A percentile compares a stretch with the other conserved stretches of the same genome.
These are phyloP conservation scores for Pythium rhizo-oryzae DNA, from an alignment of 352 stramenopile genomes.

Conservation along the genomic window DNA sequence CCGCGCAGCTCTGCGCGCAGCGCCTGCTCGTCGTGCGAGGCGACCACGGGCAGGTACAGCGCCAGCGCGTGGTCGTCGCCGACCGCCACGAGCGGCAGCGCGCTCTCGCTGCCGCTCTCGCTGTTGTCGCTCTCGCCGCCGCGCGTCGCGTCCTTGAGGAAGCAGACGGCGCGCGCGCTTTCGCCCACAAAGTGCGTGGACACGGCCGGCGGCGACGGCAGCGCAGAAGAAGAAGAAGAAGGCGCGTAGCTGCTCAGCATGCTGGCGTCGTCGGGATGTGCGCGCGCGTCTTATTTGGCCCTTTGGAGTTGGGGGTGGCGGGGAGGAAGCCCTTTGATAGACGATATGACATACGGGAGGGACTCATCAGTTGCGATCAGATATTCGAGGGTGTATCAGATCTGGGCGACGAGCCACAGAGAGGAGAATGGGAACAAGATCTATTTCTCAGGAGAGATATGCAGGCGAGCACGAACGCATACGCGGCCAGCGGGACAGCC, in stretches of 20 bases:
- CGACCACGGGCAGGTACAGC: slow-evolving; percentile 53
- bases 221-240: background rate
- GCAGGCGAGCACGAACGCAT: slow-evolving; percentile 4
- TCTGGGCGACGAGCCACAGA: background rate
- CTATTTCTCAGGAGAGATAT: slow-evolving; percentile 7
- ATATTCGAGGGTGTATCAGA: slow-evolving; percentile 4
- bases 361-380: background rate
- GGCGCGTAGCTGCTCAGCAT: slow-evolving; percentile 36
- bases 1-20: slow-evolving; percentile 38
- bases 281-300: background rate
- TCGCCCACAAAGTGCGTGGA: slow-evolving; percentile 73
- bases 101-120: slow-evolving; percentile 18
- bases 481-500: background rate
- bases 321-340: slow-evolving; percentile 9
- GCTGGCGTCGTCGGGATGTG: slow-evolving; percentile 16
- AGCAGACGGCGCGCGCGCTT: slow-evolving; percentile 61
- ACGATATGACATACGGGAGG: slow-evolving; percentile 3
- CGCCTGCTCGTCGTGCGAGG: slow-evolving; percentile 46
- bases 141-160: slow-evolving; percentile 55
- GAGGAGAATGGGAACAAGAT: background rate
- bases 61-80: slow-evolving; percentile 60
- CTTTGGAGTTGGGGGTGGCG: slow-evolving; percentile 3
- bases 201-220: slow-evolving; percentile 5
- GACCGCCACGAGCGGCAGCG: slow-evolving; percentile 58
- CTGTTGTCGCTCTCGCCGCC: slow-evolving; percentile 20